Conservation (phyloP, 139 green algal species). For the Parachlorella kessleri region DNA sequence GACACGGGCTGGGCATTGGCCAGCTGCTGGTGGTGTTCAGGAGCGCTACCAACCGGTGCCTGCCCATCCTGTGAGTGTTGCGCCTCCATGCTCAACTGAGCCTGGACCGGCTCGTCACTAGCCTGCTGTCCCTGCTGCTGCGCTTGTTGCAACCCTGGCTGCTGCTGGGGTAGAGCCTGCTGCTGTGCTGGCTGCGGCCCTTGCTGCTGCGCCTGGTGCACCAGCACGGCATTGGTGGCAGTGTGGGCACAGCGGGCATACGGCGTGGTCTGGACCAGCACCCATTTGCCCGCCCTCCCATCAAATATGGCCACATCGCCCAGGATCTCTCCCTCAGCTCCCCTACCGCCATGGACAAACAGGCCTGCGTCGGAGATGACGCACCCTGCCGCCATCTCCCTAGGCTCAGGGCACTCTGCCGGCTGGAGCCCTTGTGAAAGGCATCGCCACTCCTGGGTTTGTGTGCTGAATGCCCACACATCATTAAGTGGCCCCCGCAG, state of each 20-base stretch:
- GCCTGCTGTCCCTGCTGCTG: too few relatives aligned
- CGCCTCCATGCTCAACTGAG: too few relatives aligned
- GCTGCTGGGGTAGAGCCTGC: too few relatives aligned
- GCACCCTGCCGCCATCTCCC: constrained; percentile 67
- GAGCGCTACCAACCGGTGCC: too few relatives aligned
- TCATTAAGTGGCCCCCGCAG: constrained; percentile 57
- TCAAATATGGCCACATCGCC: constrained; percentile 58
- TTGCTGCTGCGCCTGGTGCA: constrained; percentile 6
- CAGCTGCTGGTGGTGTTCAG: too few relatives aligned
- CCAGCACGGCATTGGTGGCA: neutral
- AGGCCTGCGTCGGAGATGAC: constrained; percentile 51
- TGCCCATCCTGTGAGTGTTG: too few relatives aligned
- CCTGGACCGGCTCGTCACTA: too few relatives aligned
- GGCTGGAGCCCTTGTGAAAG: constrained; percentile 23
- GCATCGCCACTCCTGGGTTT: constrained; percentile 8
- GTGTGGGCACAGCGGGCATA: constrained; percentile 61
- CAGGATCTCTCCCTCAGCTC: constrained; percentile 45
- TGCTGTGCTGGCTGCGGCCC: neutral
- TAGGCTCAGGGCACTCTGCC: constrained; percentile 19
- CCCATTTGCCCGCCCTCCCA: constrained; percentile 43
- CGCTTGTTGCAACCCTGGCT: too few relatives aligned
- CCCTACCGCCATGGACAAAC: constrained; percentile 64
- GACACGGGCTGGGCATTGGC: too few relatives aligned
- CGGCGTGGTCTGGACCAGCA: constrained; percentile 40
- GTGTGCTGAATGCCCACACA: constrained; percentile 64